Base-by-base conservation (phyloP, 805 yeast species). In the Saturnispora quitensis region DNA sequence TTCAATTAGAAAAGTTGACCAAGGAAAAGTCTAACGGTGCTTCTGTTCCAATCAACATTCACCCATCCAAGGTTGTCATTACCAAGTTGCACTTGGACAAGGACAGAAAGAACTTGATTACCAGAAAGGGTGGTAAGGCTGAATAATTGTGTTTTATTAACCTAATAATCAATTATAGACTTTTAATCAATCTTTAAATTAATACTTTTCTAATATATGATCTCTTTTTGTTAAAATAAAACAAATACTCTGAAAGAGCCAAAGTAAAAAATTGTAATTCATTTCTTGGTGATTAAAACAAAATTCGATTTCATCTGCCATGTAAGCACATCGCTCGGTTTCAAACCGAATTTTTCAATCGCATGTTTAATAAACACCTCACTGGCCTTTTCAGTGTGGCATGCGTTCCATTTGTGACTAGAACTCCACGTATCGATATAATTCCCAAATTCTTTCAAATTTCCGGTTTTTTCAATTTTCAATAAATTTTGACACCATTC, bases 11-110 rank as follows among this genome's bases (percentile, higher is more conserved):
- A 81, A 91, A 91, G 81, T 81, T 93, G 74, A 83, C 91, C 79
- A 86, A 84, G 80, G 98, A 93, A 80, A 93, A 93, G 82, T 89
- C 96, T 65, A 86, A 84, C 80, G 98, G 97, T 79, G 95, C 96
- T 70, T 81, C 97, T 59, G 86, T 90, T 66, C 98, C 97, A 74
- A 80, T 91, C 76, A 88, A 89, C 86, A 81, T 93, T 65, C 96
- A 91, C 81, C 96, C 99, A 73, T 91, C 98, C 60, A 93, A 93
- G 83, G 95, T 93, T 72, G 97, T 91, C 76, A 88, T 93, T 77
- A 93, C 98, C 80, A 89, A 89, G 80, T 82, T 93, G 75, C 88
- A 89, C 84, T 85, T 93, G 75, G 97, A 91, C 85, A 87, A 87
- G 80, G 96, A 91, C 86, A 87, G 99, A 84, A 90, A 91, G 84